Evolutionary conservation across 208 protist genomes (phyloP).

Genomic region (Acanthamoeba healyi): DNA sequence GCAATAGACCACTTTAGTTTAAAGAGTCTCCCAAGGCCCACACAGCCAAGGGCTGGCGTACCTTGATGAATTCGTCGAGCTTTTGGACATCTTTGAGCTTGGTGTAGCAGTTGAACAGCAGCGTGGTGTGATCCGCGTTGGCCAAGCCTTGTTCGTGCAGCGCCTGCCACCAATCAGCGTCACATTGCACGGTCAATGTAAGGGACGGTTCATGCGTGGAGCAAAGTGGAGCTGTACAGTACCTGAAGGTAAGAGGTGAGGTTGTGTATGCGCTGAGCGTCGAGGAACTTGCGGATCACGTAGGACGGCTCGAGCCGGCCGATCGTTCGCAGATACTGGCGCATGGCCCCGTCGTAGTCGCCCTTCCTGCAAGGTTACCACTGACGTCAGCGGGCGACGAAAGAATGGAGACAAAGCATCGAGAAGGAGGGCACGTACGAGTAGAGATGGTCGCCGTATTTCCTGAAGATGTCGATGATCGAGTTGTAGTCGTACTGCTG

Average conservation of each 20-base stretch:
- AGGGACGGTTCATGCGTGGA: neutral
- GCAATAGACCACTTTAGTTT: neutral
- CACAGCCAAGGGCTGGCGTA: conserved; percentile 65
- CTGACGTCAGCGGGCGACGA: neutral
- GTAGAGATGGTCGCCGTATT: conserved; percentile 97
- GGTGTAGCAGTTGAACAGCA: conserved; percentile 98
- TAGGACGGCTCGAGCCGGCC: conserved; percentile 97
- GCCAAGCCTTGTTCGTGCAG: conserved; percentile 90
- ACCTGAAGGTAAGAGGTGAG: conserved; percentile 96
- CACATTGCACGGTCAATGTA: neutral
- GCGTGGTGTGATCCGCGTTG: conserved; percentile 96
- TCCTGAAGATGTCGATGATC: conserved; percentile 92
- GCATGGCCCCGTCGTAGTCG: conserved; percentile 93
- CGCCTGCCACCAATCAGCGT: conserved; percentile 67
- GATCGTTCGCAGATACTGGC: conserved; percentile 96
- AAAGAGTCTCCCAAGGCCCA: neutral
- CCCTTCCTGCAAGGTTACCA: conserved; percentile 81
- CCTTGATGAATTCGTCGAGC: conserved; percentile 94
- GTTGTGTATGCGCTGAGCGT: conserved; percentile 94
- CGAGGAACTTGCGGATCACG: conserved; percentile 97
- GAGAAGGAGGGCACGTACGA: conserved; percentile 1
- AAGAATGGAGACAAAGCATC: neutral
- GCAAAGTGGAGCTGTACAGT: conserved; percentile 75
- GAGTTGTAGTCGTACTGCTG: conserved; percentile 91
- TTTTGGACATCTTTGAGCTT: conserved; percentile 95